Percentiles rank a stretch among this genome's conserved stretches.
These are phyloP conservation scores for Boeremia lycopersici DNA, from an alignment of 2,329 filamentous ascomycete species.

Conservation along the genomic window DNA sequence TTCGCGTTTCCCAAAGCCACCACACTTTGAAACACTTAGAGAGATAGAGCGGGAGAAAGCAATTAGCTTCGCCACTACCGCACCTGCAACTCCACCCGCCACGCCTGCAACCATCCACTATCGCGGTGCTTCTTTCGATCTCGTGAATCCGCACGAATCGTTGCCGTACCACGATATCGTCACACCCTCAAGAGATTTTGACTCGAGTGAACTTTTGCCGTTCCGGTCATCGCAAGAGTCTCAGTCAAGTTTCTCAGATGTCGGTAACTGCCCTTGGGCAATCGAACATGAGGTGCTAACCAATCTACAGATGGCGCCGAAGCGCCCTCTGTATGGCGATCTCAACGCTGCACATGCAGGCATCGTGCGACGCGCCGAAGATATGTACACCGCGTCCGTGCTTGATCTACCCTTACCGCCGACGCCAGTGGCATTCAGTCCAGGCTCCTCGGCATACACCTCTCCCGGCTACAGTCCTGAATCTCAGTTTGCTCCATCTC, in stretches of 20 bases:
- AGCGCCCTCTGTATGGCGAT: constrained; percentile 38
- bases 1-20: constrained; percentile 45
- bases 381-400: constrained; percentile 18
- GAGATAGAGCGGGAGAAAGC: constrained; percentile 25
- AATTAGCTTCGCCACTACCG: constrained; percentile 32
- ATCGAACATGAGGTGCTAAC: background rate
- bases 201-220: constrained; percentile 40
- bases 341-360: constrained; percentile 38
- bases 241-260: constrained; percentile 24
- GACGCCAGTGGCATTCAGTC: constrained; percentile 34
- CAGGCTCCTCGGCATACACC: constrained; percentile 34
- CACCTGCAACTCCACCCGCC: constrained; percentile 43
- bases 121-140: constrained; percentile 48
- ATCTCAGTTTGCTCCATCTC: constrained; percentile 27
- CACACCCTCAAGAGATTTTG: constrained; percentile 45
- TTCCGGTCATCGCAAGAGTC: constrained; percentile 32
- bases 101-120: constrained; percentile 49
- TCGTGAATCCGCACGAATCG: constrained; percentile 48
- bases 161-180: constrained; percentile 45
- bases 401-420: constrained; percentile 32
- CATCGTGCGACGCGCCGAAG: constrained; percentile 31
- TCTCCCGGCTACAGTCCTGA: constrained; percentile 36
- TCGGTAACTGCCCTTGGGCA: constrained; percentile 3
- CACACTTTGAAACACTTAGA: constrained; percentile 21
- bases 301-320: constrained; percentile 38